Percentiles rank a stretch among this genome's conserved stretches.
Evolutionary conservation across 2,329 filamentous ascomycete genomes (phyloP).

Genomic region (Penicillium nordicum): DNA sequence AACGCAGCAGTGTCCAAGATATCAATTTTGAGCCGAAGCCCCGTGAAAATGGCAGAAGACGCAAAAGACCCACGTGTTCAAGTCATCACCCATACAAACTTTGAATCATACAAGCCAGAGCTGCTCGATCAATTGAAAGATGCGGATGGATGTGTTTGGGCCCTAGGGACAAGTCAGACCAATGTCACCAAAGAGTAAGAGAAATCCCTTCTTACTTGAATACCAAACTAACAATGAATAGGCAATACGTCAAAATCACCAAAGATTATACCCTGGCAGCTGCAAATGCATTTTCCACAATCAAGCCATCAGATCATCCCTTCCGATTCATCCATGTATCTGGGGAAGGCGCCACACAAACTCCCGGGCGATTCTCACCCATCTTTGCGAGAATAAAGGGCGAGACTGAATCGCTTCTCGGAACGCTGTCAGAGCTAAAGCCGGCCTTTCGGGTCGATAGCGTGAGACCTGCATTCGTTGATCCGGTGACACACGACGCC

Average conservation of each 20-base stretch:
- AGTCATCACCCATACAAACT: constrained; percentile 68
- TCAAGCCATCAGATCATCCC: constrained; percentile 44
- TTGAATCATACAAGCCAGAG: constrained; percentile 55
- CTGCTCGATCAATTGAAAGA: constrained; percentile 60
- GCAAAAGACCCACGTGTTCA: constrained; percentile 46
- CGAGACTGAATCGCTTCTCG: constrained; percentile 58
- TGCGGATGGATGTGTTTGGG: constrained; percentile 70
- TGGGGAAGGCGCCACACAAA: constrained; percentile 42
- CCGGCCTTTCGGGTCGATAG: constrained; percentile 53
- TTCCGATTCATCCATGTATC: constrained; percentile 73
- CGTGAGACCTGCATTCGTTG: constrained; percentile 60
- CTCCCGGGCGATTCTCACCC: constrained; percentile 54
- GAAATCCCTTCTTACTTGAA: too few relatives aligned
- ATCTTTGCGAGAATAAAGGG: constrained; percentile 66
- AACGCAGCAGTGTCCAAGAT: constrained; percentile 35
- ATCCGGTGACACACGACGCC: constrained; percentile 42
- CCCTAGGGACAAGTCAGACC: constrained; percentile 63
- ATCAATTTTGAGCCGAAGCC: constrained; percentile 64
- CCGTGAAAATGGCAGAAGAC: constrained; percentile 60
- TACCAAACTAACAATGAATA: constrained; percentile 21
- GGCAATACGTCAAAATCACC: constrained; percentile 66
- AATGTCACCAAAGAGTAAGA: constrained; percentile 58
- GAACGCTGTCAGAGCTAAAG: constrained; percentile 48
- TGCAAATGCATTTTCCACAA: constrained; percentile 56
- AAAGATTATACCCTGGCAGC: constrained; percentile 63